A percentile compares a stretch with the other conserved stretches of the same genome.
phyloP scores from a whole-genome alignment of 441 rosid species.

The Populus hybrid region DNA sequence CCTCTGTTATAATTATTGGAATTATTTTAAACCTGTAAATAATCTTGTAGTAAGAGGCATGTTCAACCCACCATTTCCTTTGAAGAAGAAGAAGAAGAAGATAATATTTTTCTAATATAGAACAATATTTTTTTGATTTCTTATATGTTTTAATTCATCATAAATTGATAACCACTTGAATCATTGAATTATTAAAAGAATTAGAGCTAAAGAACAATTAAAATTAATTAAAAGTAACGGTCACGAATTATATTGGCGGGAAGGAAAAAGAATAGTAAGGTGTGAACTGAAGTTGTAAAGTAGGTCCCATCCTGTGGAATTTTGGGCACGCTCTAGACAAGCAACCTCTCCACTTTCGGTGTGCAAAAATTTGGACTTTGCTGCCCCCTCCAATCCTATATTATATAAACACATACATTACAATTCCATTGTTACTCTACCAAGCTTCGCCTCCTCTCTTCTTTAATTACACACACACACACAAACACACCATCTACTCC shows the following conservation, averaged over 20 bases:
- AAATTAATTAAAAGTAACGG: slow-evolving; percentile 13
- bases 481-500: not conserved
- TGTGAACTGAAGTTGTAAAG: slow-evolving; percentile 24
- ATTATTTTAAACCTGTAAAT: too few species aligned
- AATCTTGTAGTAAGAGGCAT: too few species aligned
- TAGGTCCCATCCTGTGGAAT: slow-evolving; percentile 62
- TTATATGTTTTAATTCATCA: too few species aligned
- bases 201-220: too few species aligned
- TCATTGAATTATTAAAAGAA: not conserved
- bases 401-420: slow-evolving; percentile 29
- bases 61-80: too few species aligned
- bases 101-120: too few species aligned
- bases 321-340: slow-evolving; percentile 47
- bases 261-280: not conserved
- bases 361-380: slow-evolving; percentile 23
- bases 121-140: too few species aligned
- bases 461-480: slow-evolving; percentile 10
- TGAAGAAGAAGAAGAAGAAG: too few species aligned
- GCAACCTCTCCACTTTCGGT: slow-evolving; percentile 68
- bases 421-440: slow-evolving; percentile 28
- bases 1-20: too few species aligned
- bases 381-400: slow-evolving; percentile 1
- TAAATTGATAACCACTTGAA: too few species aligned
- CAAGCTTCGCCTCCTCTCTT: not conserved
- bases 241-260: slow-evolving; percentile 35